These are phyloP conservation scores for Ceratocystiopsis minuta DNA, from an alignment of 2,329 filamentous ascomycete genomes.

Conservation along the genomic window DNA sequence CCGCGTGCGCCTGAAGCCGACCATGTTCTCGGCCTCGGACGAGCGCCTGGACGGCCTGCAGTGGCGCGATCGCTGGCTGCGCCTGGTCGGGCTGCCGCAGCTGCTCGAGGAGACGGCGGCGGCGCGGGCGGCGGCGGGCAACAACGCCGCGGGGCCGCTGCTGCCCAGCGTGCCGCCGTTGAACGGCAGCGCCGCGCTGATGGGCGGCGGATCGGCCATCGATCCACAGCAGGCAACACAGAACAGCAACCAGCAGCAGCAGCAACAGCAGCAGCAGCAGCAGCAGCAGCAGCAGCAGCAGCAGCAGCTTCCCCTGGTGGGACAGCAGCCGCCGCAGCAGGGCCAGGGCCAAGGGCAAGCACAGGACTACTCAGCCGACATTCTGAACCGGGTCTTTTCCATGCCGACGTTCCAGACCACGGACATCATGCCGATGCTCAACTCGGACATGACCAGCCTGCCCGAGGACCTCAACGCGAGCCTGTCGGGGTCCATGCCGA, in stretches of 20 bases:
- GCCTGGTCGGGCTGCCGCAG: conserved; percentile 21
- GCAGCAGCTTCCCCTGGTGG: neutral
- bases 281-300: conserved; percentile 1
- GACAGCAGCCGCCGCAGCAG: neutral
- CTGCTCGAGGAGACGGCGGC: conserved; percentile 4
- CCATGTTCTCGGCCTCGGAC: conserved; percentile 29
- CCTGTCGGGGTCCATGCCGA: too few relatives aligned
- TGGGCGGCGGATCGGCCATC: neutral
- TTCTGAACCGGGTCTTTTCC: conserved; percentile 21
- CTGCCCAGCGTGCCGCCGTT: neutral
- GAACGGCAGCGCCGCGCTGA: too few relatives aligned
- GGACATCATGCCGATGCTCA: conserved; percentile 17
- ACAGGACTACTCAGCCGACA: conserved; percentile 10
- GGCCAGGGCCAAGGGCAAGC: neutral
- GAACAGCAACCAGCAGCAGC: too few relatives aligned
- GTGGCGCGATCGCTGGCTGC: conserved; percentile 34
- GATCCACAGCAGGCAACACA: conserved; percentile 2
- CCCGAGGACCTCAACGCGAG: too few relatives aligned
- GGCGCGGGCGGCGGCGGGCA: neutral
- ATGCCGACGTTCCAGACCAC: conserved; percentile 19
- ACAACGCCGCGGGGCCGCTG: too few relatives aligned
- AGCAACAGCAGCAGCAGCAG: conserved; percentile 1
- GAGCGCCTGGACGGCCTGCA: conserved; percentile 26
- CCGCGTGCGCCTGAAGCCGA: conserved; percentile 23
- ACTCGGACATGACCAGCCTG: neutral